Evolutionary conservation across 1,139 yeast genomes (phyloP).

Genomic region (Taphrina wiesneri): DNA sequence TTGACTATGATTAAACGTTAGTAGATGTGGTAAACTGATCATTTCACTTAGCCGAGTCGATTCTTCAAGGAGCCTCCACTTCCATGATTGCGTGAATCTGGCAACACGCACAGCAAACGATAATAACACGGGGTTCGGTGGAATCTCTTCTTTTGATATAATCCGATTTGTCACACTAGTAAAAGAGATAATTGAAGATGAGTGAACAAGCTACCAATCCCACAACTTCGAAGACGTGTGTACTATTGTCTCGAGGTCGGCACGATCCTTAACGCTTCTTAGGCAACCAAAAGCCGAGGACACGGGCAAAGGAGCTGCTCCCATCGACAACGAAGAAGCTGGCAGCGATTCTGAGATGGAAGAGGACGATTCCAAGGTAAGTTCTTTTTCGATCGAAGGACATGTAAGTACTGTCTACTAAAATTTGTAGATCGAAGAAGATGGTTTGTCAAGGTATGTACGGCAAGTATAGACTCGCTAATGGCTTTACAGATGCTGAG

Average conservation of each 20-base stretch:
- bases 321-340: slow-evolving; percentile 41
- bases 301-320: slow-evolving; percentile 14
- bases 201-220: not conserved
- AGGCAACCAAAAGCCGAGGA: not conserved
- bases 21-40: not conserved
- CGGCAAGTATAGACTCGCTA: not conserved
- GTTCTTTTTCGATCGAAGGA: not conserved
- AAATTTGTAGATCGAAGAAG: slow-evolving; percentile 13
- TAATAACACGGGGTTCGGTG: too few relatives aligned
- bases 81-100: not conserved
- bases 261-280: not conserved
- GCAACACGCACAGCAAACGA: too few relatives aligned
- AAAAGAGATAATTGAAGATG: not conserved
- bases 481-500: slow-evolving; percentile 43
- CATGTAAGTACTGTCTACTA: not conserved
- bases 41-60: not conserved
- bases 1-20: too few relatives aligned
- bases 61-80: not conserved
- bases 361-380: slow-evolving; percentile 31
- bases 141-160: too few relatives aligned
- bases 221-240: not conserved
- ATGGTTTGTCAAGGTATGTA: not conserved
- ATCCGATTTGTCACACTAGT: too few relatives aligned
- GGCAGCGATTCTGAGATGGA: slow-evolving; percentile 34
- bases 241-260: not conserved